Percentiles rank a stretch among this genome's conserved stretches.
These are phyloP conservation scores for Nitzschia sp. DNA, from an alignment of 108 stramenopile genomes.

Conservation along the genomic window DNA sequence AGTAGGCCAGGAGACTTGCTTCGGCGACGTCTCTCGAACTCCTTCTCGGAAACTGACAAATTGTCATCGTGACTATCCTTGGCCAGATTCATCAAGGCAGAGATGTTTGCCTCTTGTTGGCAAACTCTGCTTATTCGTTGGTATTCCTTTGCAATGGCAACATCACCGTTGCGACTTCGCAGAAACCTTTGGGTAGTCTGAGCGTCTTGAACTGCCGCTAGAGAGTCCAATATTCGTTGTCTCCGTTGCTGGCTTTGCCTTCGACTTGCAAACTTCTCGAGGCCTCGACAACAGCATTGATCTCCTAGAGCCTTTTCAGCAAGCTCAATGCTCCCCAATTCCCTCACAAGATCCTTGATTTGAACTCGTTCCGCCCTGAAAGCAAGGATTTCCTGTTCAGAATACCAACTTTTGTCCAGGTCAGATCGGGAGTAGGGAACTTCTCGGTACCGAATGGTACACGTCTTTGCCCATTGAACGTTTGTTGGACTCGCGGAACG, in stretches of 20 bases:
- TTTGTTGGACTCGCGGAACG: neutral
- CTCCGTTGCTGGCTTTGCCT: neutral
- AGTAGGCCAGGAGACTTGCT: neutral
- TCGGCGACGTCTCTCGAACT: neutral
- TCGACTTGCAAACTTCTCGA: slow-evolving; percentile 3
- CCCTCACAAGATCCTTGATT: slow-evolving; percentile 8
- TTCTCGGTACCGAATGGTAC: slow-evolving; percentile 5
- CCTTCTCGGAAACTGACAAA: neutral
- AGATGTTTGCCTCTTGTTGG: slow-evolving; percentile 4
- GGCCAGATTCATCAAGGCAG: slow-evolving; percentile 9
- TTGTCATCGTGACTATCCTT: neutral
- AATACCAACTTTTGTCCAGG: slow-evolving; percentile 2
- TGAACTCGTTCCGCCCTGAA: slow-evolving; percentile 7
- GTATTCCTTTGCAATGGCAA: slow-evolving; percentile 6
- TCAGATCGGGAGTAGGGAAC: neutral
- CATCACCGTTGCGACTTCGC: neutral
- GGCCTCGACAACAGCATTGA: slow-evolving; percentile 1
- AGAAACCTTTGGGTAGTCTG: neutral
- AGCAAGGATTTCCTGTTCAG: slow-evolving; percentile 3
- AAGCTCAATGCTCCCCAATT: slow-evolving; percentile 7
- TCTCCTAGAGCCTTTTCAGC: slow-evolving; percentile 9
- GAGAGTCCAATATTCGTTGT: neutral
- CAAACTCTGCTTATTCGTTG: neutral
- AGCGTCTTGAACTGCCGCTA: neutral
- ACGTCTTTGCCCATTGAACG: slow-evolving; percentile 10